Conservation (phyloP, 768 basidiomycete species). For the Pleurotus citrinopileatus region DNA sequence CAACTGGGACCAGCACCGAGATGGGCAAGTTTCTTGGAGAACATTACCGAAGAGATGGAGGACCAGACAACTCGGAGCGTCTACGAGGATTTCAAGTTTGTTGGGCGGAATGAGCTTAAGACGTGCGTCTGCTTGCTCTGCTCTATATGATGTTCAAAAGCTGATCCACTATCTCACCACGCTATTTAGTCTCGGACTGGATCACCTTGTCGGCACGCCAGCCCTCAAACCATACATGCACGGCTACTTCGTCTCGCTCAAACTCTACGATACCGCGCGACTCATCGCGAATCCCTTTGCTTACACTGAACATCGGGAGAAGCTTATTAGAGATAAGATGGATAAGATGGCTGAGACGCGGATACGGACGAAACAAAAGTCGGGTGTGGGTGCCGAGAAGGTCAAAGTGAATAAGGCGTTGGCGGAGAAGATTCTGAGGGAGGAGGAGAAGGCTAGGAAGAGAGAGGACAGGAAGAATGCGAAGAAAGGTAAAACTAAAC, state of each 20-base stretch:
- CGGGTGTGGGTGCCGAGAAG: constrained; percentile 26
- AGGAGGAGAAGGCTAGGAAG: constrained; percentile 59
- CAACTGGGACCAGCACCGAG: constrained; percentile 94
- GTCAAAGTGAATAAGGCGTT: constrained; percentile 78
- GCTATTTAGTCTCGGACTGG: constrained; percentile 77
- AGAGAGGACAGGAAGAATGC: constrained; percentile 52
- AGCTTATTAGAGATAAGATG: constrained; percentile 82
- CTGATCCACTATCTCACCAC: constrained; percentile 7
- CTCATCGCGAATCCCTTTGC: constrained; percentile 96
- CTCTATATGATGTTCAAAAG: background rate
- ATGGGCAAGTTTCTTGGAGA: constrained; percentile 98
- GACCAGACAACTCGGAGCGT: constrained; percentile 74
- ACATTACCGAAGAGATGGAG: constrained; percentile 98
- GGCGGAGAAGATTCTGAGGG: constrained; percentile 77
- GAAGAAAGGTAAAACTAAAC: constrained; percentile 33
- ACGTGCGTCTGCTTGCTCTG: constrained; percentile 50
- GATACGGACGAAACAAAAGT: constrained; percentile 79
- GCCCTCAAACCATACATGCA: constrained; percentile 99
- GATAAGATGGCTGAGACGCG: constrained; percentile 92
- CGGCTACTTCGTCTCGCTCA: constrained; percentile 95
- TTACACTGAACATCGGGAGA: constrained; percentile 92
- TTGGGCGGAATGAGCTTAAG: constrained; percentile 82
- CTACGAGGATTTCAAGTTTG: constrained; percentile 98
- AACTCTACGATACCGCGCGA: constrained; percentile 93
- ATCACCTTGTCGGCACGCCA: constrained; percentile 92